Percentiles rank a stretch among this genome's conserved stretches.
Conservation (phyloP, 495 filamentous ascomycete genomes). For the Penicillium manginii region DNA sequence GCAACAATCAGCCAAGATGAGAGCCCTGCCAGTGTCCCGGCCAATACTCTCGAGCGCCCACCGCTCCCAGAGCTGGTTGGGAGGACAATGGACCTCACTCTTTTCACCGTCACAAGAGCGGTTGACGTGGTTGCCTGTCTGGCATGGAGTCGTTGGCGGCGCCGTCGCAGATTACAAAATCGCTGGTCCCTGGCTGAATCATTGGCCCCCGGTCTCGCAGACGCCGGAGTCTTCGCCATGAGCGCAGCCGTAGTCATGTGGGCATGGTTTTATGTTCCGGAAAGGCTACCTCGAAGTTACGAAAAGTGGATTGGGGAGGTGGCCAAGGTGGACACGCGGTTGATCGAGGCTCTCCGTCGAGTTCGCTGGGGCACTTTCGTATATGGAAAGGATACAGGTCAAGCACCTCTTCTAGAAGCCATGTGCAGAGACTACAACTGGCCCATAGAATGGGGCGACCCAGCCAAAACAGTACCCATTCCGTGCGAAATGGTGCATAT, state of each 20-base stretch:
- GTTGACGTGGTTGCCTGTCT: slow-evolving; percentile 71
- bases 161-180: slow-evolving; percentile 33
- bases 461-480: slow-evolving; percentile 70
- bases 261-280: slow-evolving; percentile 81
- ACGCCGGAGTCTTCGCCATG: slow-evolving; percentile 74
- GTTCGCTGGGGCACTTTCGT: slow-evolving; percentile 64
- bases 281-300: slow-evolving; percentile 73
- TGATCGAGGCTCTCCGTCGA: slow-evolving; percentile 74
- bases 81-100: slow-evolving; percentile 82
- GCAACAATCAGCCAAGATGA: slow-evolving; percentile 9
- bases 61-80: slow-evolving; percentile 58
- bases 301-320: slow-evolving; percentile 83
- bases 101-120: slow-evolving; percentile 78
- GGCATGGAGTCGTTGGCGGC: slow-evolving; percentile 59
- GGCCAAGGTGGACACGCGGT: slow-evolving; percentile 76
- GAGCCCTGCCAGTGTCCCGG: slow-evolving; percentile 46
- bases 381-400: slow-evolving; percentile 80
- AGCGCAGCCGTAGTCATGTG: slow-evolving; percentile 88
- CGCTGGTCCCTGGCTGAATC: slow-evolving; percentile 57
- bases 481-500: slow-evolving; percentile 91
- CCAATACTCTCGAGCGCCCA: slow-evolving; percentile 18
- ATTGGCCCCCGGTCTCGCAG: slow-evolving; percentile 56
- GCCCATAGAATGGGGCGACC: slow-evolving; percentile 78
- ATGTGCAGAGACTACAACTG: slow-evolving; percentile 77
- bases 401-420: slow-evolving; percentile 67